Base-by-base conservation (phyloP, 2,329 filamentous ascomycete species). In the Botrytis byssoidea region DNA sequence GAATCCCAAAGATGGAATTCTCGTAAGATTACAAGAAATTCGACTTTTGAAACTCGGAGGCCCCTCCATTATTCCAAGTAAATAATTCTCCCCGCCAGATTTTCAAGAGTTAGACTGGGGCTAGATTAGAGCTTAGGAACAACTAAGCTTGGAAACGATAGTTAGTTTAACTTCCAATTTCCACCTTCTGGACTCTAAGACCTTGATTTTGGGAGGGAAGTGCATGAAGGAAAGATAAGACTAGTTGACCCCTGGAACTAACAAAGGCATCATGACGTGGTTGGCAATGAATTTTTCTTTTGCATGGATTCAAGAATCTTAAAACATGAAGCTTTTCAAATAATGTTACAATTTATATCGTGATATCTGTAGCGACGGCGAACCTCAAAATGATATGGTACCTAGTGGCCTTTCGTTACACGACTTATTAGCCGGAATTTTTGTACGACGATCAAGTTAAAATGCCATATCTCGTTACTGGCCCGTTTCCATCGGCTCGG, bases 61-160 rank as follows among this genome's bases (percentile, higher is more conserved):
- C 46, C 35, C 66, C 66, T 59, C 66, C 48, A 42, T 55, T 42
- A 40, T 69, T 57, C 66, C 66, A 68, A 68, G 35, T 57, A 57
- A 42, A 65, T 57, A 57, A 69, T 44, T 69, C 66, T 57, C 66
- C 37, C 48, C 25, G 16, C 66, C 48, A 57, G 32, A 16, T 40
- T 29, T 9, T 55, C 32, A 55, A 32, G 29, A 14, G 25, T n/a
- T 55, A 12, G 48, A 7, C 48, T 55, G 48, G 48, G 48, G 48
- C n/a, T 29, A 64, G 40, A 44, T 32, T 22, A 22, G 42, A 25
- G 25, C 12, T 32, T 46, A 3, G 29, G 4, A n/a, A 20, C 61
- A 46, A 65, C 46, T 46, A 46, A 65, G 63, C 63, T 65, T 65
- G 63, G 63, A 65, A 65, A 18, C 25, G 12, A 51, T 51, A 8